Evolutionary conservation across 1,139 yeast genomes (phyloP), one percentile per base, ranked within the genome.

Genomic region (Komagataea norvegica): DNA sequence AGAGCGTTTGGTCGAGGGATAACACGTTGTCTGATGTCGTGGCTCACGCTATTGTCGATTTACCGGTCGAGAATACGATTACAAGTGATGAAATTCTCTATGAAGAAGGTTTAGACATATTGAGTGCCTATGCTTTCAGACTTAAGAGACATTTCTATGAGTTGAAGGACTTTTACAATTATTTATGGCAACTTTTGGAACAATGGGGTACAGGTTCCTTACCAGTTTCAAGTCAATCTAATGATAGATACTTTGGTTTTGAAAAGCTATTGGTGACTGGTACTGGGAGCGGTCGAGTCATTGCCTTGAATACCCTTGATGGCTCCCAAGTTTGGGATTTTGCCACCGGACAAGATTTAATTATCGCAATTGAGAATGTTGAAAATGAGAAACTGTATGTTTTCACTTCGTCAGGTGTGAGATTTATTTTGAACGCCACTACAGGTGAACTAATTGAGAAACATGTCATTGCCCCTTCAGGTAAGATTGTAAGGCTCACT

Each of bases 181-280:
- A 33, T 8, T 15, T 50, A 19, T 39, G 45, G 44, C 34, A 34
- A 5, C 15, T 42, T 8, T 28, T 43, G 11, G 48, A 49, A 29
- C 33, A 37, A 8, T 34, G 46, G 24, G 36, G 45, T 23, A 39
- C 45, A 4, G 55, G 52, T 16, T 46, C 48, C 10, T 5, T 30
- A n/a, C 40, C 40, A 10, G 35, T 20, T 13, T 20, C 21, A 29
- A 36, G 24, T 13, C 26, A 8, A 24, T 23, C 25, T 22, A 43
- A 43, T 17, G 42, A 48, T 35, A 58, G 56, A 28, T 52, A 59
- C 17, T 77, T 76, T 60, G 83, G 83, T 0, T 67, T 73, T 41
- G 55, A 63, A 18, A 76, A 78, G 48, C 54, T 58, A 8, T 52
- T 78, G 25, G 60, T 77, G 3, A 63, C 68, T 1, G 65, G 70